Percentiles rank a stretch among this genome's conserved stretches.
Evolutionary conservation across 179 eudicot genomes (phyloP).

Genomic region (Carnegiea gigantea): DNA sequence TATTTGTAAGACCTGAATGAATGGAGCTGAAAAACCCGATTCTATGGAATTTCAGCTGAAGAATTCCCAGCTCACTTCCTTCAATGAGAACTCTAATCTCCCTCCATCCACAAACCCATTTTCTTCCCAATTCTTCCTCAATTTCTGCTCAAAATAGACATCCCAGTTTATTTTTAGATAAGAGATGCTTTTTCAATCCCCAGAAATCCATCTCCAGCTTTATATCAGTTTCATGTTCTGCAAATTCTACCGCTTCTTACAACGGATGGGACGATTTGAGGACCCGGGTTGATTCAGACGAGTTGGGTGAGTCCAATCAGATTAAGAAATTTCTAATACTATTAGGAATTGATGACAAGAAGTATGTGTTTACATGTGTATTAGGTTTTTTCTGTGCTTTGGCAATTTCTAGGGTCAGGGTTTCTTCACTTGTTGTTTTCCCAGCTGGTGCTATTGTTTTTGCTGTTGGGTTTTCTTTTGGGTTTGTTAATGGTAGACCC

Average conservation of each 20-base stretch:
- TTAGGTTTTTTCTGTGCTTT: constrained; percentile 82
- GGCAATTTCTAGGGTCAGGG: constrained; percentile 78
- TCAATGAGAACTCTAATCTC: constrained; percentile 43
- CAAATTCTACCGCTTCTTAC: constrained; percentile 27
- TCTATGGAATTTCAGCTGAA: constrained; percentile 17
- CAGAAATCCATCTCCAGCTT: constrained; percentile 26
- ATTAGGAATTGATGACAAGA: constrained; percentile 67
- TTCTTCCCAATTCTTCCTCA: constrained; percentile 29
- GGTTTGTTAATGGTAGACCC: constrained; percentile 55
- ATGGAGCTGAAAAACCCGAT: constrained; percentile 6
- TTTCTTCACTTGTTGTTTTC: constrained; percentile 70
- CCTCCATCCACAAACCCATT: constrained; percentile 18
- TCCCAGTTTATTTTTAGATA: constrained; percentile 20
- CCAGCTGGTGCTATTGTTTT: constrained; percentile 80
- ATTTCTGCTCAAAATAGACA: constrained; percentile 16
- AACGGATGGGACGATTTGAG: constrained; percentile 78
- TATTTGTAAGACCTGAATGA: background rate
- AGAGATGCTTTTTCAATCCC: constrained; percentile 23
- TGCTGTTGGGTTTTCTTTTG: constrained; percentile 78
- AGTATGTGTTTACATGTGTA: constrained; percentile 61
- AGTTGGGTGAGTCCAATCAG: constrained; percentile 61
- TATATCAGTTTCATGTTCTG: constrained; percentile 30
- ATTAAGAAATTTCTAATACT: constrained; percentile 45
- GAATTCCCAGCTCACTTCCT: constrained; percentile 10
- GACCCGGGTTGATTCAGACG: constrained; percentile 33